These are phyloP conservation scores for Aquanectria penicillioides DNA, from an alignment of 2,329 filamentous ascomycete genomes.

Conservation along the genomic window DNA sequence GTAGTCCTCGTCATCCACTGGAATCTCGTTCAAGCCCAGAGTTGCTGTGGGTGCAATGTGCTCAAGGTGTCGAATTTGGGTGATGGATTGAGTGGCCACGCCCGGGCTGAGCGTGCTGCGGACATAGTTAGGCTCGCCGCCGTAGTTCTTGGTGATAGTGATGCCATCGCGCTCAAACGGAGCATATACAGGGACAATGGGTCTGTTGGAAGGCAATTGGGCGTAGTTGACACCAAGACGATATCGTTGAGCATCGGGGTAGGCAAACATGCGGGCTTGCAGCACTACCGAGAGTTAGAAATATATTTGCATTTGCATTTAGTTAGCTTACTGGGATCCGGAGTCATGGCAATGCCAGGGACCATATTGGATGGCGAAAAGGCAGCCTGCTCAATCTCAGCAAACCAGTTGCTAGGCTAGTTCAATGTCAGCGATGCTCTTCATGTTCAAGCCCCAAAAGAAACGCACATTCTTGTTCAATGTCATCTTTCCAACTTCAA, in stretches of 20 bases:
- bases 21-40: conserved; percentile 1
- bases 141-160: not conserved
- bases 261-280: conserved; percentile 61
- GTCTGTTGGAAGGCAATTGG: conserved; percentile 47
- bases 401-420: conserved; percentile 53
- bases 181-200: not conserved
- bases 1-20: not conserved
- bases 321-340: no score
- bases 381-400: conserved; percentile 61
- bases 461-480: conserved; percentile 50
- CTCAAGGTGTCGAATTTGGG: not conserved
- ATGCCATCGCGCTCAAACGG: conserved; percentile 29
- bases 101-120: conserved; percentile 4
- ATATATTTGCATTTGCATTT: no score
- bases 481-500: conserved; percentile 59
- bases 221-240: not conserved
- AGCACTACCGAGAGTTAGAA: no score
- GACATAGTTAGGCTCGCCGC: not conserved
- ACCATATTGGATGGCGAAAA: conserved; percentile 63
- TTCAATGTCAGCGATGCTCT: not conserved
- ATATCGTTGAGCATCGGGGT: conserved; percentile 60
- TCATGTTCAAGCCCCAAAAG: not conserved
- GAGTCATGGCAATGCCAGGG: conserved; percentile 59
- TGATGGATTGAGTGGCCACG: not conserved
- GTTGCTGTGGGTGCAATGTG: not conserved